Base-by-base conservation (phyloP, 1,284 basidiomycete genomes). In the Trichosporon ovoides region DNA sequence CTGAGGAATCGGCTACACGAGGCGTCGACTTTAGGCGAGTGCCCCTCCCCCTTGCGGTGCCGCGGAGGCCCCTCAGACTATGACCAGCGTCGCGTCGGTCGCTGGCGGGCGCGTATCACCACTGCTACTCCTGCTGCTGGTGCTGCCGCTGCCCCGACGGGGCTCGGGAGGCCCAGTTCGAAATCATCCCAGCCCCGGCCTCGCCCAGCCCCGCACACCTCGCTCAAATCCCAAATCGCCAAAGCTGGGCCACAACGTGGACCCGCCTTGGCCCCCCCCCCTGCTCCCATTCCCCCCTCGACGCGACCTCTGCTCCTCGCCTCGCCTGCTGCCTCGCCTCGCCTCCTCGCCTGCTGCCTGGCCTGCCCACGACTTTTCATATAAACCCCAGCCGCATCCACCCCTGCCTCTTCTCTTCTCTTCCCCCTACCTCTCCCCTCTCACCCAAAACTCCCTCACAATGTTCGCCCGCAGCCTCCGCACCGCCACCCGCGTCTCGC, bases 381-480 rank as follows among this genome's bases (percentile, higher is more conserved):
- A 48, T 48, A 48, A 48, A 14, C 43, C 28, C 24, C 6, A 13
- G 35, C 3, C 43, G 28, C 43, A 31, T 24, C 43, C 22, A 2
- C 24, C 3, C 43, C 43, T 22, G 14, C 14, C 24, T 31, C 24
- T 22, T 6, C 22, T 31, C 19, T 19, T 48, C 24, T 24, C 28
- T 48, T 24, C n/a, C 28, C 43, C 43, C 9, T 48, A 48, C 28
- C 43, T 46, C 43, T 16, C 43, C 43, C 43, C 43, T 48, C 43
- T 48, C 43, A 48, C 13, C 53, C 49, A 58, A 59, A 54, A 55
- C 20, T 31, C 11, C n/a, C 18, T 19, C 48, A 53, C 56, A 20
- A 64, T 61, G 63, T 55, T 59, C 58, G 38, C 59, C 53, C 60
- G 59, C 56, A 38, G 53, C 53, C 51, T 50, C 53, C 55, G 46